A percentile compares a stretch with the other conserved stretches of the same genome.
These are phyloP conservation scores for Phytopythium sindhum DNA, from an alignment of 352 stramenopile species.

Conservation along the genomic window DNA sequence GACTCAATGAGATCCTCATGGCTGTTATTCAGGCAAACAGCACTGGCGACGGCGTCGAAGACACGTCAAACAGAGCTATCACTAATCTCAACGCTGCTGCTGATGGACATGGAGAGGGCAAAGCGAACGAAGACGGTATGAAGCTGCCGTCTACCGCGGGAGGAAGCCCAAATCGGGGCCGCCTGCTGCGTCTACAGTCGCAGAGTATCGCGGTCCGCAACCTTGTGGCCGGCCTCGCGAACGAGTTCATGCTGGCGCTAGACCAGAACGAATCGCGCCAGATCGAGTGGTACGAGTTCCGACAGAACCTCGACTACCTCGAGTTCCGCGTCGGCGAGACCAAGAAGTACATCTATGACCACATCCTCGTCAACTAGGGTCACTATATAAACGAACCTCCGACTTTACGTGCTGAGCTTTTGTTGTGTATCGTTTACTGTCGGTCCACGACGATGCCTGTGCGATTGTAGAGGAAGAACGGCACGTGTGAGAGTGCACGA, in stretches of 20 bases:
- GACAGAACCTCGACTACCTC: constrained; percentile 65
- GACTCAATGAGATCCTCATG: constrained; percentile 37
- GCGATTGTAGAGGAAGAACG: neutral
- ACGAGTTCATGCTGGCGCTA: constrained; percentile 51
- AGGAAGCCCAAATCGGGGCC: neutral
- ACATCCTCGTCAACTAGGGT: constrained; percentile 17
- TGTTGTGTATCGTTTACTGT: neutral
- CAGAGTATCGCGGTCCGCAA: constrained; percentile 30
- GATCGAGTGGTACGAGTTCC: constrained; percentile 80
- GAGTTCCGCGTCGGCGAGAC: constrained; percentile 47
- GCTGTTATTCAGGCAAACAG: neutral
- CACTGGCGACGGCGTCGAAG: neutral
- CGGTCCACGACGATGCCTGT: neutral
- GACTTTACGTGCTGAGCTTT: neutral
- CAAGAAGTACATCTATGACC: constrained; percentile 47
- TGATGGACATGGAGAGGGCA: neutral
- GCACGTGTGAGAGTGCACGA: neutral
- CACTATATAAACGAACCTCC: neutral
- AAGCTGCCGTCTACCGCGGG: neutral
- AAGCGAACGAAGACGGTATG: neutral
- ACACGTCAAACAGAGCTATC: neutral
- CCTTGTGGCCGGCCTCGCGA: constrained; percentile 43
- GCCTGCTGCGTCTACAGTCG: constrained; percentile 16
- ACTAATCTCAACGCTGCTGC: neutral
- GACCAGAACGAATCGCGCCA: constrained; percentile 53